Evolutionary conservation across 805 yeast genomes (phyloP), one percentile per base, ranked within the genome.

Genomic region (Starmerella vitae): DNA sequence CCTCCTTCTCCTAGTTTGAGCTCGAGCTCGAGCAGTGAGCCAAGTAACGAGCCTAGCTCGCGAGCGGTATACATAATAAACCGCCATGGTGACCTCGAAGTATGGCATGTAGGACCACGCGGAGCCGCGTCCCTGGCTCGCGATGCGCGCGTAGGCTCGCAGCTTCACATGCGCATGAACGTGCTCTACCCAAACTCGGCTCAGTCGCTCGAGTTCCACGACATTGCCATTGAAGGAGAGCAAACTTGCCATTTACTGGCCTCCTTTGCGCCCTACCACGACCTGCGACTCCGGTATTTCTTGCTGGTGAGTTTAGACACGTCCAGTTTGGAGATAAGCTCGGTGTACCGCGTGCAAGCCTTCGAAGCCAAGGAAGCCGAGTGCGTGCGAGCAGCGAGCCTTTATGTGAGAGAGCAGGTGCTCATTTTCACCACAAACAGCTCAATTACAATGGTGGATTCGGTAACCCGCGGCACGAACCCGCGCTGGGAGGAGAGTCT

Each of bases 401-500:
- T n/a, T n/a, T n/a, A n/a, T n/a, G n/a, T n/a, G n/a, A n/a, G n/a
- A n/a, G n/a, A n/a, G n/a, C n/a, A n/a, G n/a, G n/a, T n/a, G n/a
- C n/a, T n/a, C n/a, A n/a, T n/a, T n/a, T n/a, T n/a, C n/a, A n/a
- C n/a, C n/a, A n/a, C n/a, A n/a, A n/a, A n/a, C n/a, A n/a, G n/a
- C 12, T 7, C 26, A 7, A 22, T 84, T 10, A 73, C 81, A 2
- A 51, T 86, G 38, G 67, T 80, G 1, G 93, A 82, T 31, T 67
- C 72, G 3, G 38, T 42, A 5, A 81, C 35, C 10, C 24, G 42
- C 21, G 28, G 33, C 13, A 33, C 34, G 17, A 20, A 15, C 21
- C 32, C 42, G 5, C 42, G 76, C 49, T 86, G 94, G 94, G 94
- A 85, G 57, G 96, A 88, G 55, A 63, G 72, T 10, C 64, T 86